Percentiles rank a stretch among this genome's conserved stretches.
Conservation (phyloP, 306 rosid species). For the Prunus mongolica region DNA sequence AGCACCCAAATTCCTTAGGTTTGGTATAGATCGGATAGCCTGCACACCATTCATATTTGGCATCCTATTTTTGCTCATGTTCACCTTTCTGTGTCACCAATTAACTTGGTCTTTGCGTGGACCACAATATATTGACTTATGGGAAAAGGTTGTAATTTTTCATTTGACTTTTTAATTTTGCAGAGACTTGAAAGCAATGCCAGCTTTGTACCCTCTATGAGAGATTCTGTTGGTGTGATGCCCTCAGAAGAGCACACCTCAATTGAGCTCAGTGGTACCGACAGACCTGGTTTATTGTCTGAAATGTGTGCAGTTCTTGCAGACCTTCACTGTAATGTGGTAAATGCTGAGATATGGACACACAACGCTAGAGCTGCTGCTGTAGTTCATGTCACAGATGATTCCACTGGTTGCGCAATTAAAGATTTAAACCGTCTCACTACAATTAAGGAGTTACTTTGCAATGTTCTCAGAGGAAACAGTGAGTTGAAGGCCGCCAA, state of each 20-base stretch:
- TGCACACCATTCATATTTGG: not conserved
- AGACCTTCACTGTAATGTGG: slow-evolving; percentile 83
- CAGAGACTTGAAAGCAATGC: slow-evolving; percentile 88
- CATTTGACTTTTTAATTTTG: slow-evolving; percentile 19
- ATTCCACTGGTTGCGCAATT: slow-evolving; percentile 59
- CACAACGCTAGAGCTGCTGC: slow-evolving; percentile 93
- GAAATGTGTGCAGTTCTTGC: slow-evolving; percentile 93
- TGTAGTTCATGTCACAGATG: slow-evolving; percentile 83
- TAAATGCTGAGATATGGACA: slow-evolving; percentile 95
- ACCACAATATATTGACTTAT: not conserved
- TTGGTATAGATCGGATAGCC: not conserved
- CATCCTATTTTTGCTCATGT: not conserved
- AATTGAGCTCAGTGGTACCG: slow-evolving; percentile 86
- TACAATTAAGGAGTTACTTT: slow-evolving; percentile 66
- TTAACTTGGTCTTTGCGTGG: not conserved
- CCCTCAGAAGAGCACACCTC: slow-evolving; percentile 90
- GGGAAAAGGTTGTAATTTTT: slow-evolving; percentile 12
- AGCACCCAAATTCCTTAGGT: not conserved
- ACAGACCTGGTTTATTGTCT: slow-evolving; percentile 91
- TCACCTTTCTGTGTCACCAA: not conserved
- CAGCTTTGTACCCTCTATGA: slow-evolving; percentile 59
- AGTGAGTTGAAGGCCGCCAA: slow-evolving; percentile 64
- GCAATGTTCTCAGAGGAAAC: slow-evolving; percentile 75
- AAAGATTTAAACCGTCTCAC: slow-evolving; percentile 60
- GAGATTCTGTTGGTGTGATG: slow-evolving; percentile 81